Evolutionary conservation across 1,284 basidiomycete genomes (phyloP).

Genomic region (Trichosporon sp.): DNA sequence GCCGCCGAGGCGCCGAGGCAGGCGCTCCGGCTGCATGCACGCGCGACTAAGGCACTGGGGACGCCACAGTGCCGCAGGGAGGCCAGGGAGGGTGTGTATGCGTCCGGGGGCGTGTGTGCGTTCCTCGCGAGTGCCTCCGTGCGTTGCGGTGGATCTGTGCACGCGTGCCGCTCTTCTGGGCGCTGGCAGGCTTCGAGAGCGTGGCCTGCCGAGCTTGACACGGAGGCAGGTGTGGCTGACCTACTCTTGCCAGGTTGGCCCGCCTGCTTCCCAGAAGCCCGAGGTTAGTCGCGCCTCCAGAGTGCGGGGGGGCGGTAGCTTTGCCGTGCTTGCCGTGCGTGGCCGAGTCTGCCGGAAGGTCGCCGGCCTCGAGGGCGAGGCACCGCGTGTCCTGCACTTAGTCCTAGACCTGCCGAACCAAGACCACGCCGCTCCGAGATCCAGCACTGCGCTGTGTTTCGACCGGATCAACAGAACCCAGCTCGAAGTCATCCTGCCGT

Average conservation of each 20-base stretch:
- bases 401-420: neutral
- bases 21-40: too few relatives aligned
- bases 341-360: neutral
- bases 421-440: neutral
- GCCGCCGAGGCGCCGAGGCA: too few relatives aligned
- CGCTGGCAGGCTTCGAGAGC: neutral
- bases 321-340: neutral
- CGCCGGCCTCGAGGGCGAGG: neutral
- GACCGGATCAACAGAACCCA: neutral
- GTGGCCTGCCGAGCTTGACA: neutral
- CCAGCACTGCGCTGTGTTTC: neutral
- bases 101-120: neutral
- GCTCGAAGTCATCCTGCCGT: neutral
- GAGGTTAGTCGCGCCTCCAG: neutral
- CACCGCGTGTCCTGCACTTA: neutral
- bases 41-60: neutral
- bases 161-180: neutral
- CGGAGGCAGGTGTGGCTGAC: neutral
- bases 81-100: neutral
- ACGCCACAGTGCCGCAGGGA: neutral
- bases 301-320: neutral
- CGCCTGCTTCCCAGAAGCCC: neutral
- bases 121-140: neutral
- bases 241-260: neutral
- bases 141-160: neutral